Evolutionary conservation across 169 alveolate genomes (phyloP), one percentile per base, ranked within the genome.

Genomic region (Babesia ovis): DNA sequence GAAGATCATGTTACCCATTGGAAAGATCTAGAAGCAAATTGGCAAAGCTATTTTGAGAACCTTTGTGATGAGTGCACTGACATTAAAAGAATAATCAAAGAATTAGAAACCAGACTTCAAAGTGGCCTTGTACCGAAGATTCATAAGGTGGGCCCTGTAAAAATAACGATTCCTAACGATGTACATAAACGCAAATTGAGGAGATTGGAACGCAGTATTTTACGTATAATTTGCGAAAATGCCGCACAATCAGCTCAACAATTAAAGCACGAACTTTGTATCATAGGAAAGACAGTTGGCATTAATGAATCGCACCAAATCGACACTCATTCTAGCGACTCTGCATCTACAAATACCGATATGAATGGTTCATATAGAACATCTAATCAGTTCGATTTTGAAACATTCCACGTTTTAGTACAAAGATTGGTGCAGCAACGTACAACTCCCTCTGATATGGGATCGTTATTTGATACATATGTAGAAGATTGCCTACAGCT

Each of bases 41-140:
- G 70, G 70, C 46, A 60, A 41, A 41, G 32, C 3, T 35, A 60
- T 23, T 60, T 60, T 25, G 42, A 41, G n/a, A 60, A 4, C n/a
- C 34, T 41, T 0, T 12, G 29, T 37, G 16, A 29, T 8, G 57
- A 60, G 25, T 2, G 6, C 5, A 25, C 56, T 14, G 56, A 37
- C 3, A 37, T 29, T 60, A 18, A 12, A 5, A 2, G 22, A 3
- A 4, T 60, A 11, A 1, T 60, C 2, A 12, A 41, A 16, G 70
- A 60, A 29, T 60, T 60, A 29, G 70, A 60, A 31, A 48, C 16
- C 12, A 23, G 20, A 3, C n/a, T 60, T 11, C 46, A 34, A 14
- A 22, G 42, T 22, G 16, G 22, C 23, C 20, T 60, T 9, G 25
- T 41, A 22, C 2, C 31, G 42, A 43, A 6, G 6, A 11, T 5